Evolutionary conservation across 768 basidiomycete genomes (phyloP).

Genomic region (Lentinula edodes): DNA sequence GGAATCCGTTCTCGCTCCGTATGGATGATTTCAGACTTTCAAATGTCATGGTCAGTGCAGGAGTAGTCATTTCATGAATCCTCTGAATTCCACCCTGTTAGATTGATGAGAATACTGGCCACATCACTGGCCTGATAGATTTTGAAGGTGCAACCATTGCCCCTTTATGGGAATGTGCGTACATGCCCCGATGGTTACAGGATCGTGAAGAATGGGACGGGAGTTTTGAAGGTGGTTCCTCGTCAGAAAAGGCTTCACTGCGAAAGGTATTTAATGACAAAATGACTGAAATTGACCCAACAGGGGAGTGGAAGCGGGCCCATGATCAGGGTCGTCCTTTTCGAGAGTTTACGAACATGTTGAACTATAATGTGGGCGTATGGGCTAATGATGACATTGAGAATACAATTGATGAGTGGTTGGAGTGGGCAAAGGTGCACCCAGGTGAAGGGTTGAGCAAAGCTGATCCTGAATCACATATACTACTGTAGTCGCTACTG

Average conservation of each 20-base stretch:
- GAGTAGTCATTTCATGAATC: too few species aligned
- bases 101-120: slow-evolving; percentile 12
- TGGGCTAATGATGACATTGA: slow-evolving; percentile 9
- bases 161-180: slow-evolving; percentile 17
- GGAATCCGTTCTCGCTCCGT: slow-evolving; percentile 9
- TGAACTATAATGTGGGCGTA: slow-evolving; percentile 8
- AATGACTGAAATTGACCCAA: background rate
- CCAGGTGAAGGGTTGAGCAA: background rate
- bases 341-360: slow-evolving; percentile 4
- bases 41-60: slow-evolving; percentile 13
- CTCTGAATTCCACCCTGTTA: background rate
- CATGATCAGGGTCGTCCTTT: slow-evolving; percentile 8
- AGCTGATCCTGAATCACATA: too few species aligned
- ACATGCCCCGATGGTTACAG: slow-evolving; percentile 15
- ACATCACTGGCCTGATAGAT: slow-evolving; percentile 13
- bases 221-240: slow-evolving; percentile 7
- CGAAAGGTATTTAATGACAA: slow-evolving; percentile 7
- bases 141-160: slow-evolving; percentile 15
- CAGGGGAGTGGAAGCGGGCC: slow-evolving; percentile 10
- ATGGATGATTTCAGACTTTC: slow-evolving; percentile 15
- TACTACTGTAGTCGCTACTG: too few species aligned
- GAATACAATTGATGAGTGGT: slow-evolving; percentile 10
- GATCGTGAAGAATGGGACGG: slow-evolving; percentile 9
- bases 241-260: slow-evolving; percentile 1
- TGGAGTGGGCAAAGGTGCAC: background rate